Evolutionary conservation across 495 filamentous ascomycete genomes (phyloP).

Genomic region (Hypoxylon lienhwacheense): DNA sequence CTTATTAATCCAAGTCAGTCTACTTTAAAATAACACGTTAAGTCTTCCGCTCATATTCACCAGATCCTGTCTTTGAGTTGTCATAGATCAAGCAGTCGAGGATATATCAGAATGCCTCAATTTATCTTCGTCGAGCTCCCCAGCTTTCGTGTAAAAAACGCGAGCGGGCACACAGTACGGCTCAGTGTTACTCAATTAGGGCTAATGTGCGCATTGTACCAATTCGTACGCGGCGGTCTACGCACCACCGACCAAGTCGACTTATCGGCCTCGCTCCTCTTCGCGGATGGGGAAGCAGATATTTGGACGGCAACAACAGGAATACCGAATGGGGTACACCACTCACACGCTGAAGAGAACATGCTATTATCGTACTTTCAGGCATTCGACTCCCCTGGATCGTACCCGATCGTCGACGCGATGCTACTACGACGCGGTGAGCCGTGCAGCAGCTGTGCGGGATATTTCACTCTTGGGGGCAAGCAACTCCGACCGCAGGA

Average conservation of each 20-base stretch:
- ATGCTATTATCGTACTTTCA: slow-evolving; percentile 37
- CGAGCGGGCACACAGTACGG: slow-evolving; percentile 24
- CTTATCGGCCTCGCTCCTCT: slow-evolving; percentile 30
- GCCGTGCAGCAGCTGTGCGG: slow-evolving; percentile 34
- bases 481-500: slow-evolving; percentile 35
- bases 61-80: background rate
- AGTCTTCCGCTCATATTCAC: background rate
- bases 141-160: slow-evolving; percentile 35
- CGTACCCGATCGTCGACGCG: slow-evolving; percentile 36
- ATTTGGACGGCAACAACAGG: slow-evolving; percentile 31
- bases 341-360: slow-evolving; percentile 38
- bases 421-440: slow-evolving; percentile 34
- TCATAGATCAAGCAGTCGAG: background rate
- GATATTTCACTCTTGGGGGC: slow-evolving; percentile 33
- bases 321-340: slow-evolving; percentile 11
- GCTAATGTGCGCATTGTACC: slow-evolving; percentile 26
- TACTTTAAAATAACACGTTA: no score
- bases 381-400: slow-evolving; percentile 39
- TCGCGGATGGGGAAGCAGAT: slow-evolving; percentile 36
- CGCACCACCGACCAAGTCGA: slow-evolving; percentile 30
- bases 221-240: slow-evolving; percentile 31
- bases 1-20: slow-evolving; percentile 1
- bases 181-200: slow-evolving; percentile 31
- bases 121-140: slow-evolving; percentile 41
- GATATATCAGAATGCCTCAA: slow-evolving; percentile 20